Evolutionary conservation across 768 basidiomycete species (phyloP).

Genomic region (Suillus brevipes): DNA sequence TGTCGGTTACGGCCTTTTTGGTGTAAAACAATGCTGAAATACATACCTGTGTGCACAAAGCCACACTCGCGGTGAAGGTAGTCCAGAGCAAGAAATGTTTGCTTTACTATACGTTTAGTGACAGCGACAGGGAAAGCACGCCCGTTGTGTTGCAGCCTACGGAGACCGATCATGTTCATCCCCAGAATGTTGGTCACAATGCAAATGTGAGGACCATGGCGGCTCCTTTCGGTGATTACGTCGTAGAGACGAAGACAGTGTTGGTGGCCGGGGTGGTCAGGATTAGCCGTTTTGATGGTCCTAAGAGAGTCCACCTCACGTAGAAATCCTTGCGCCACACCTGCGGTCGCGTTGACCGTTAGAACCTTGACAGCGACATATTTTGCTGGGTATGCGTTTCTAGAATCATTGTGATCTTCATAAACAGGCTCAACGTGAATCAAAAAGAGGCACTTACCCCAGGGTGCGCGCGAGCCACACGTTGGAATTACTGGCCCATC

Average conservation of each 20-base stretch:
- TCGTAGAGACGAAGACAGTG: conserved; percentile 13
- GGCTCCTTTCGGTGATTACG: conserved; percentile 3
- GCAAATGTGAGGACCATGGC: conserved; percentile 17
- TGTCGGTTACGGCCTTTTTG: background rate
- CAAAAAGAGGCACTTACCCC: background rate
- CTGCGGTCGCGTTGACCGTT: background rate
- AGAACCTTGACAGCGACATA: conserved; percentile 3
- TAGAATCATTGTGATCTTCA: background rate
- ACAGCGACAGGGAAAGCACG: background rate
- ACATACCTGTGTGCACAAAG: background rate
- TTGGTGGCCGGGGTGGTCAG: conserved; percentile 11
- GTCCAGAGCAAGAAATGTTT: conserved; percentile 28
- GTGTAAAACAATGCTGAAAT: background rate
- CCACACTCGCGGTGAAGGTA: conserved; percentile 29
- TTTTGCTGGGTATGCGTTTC: background rate
- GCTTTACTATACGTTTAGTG: conserved; percentile 24
- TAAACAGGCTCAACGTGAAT: background rate
- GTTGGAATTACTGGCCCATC: conserved; percentile 4
- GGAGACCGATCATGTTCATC: conserved; percentile 6
- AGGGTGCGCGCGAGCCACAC: conserved; percentile 6
- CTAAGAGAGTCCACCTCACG: background rate
- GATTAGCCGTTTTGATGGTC: conserved; percentile 10
- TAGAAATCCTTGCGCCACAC: background rate
- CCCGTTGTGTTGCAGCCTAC: conserved; percentile 1
- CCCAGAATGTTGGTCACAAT: conserved; percentile 15